Percentiles rank a stretch among this genome's conserved stretches.
Evolutionary conservation across 1,139 yeast species (phyloP).

Genomic region (Yamadazyma taylorii): DNA sequence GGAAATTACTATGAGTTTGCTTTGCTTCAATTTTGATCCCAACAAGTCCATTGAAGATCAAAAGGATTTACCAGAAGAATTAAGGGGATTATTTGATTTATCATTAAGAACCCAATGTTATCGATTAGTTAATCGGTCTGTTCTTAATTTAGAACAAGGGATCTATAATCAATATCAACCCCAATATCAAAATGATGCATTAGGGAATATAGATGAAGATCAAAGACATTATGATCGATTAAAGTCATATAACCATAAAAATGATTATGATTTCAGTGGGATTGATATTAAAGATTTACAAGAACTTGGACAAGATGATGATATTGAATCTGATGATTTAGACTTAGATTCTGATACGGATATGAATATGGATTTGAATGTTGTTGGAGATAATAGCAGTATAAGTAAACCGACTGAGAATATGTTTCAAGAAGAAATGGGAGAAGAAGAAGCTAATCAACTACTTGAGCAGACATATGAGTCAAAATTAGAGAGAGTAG

Average conservation of each 20-base stretch:
- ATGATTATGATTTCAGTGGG: conserved; percentile 17
- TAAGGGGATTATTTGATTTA: conserved; percentile 51
- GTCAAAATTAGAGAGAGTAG: conserved; percentile 54
- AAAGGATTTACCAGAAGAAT: conserved; percentile 51
- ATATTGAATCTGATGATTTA: conserved; percentile 1
- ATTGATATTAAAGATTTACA: conserved; percentile 10
- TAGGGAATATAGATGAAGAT: conserved; percentile 13
- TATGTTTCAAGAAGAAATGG: conserved; percentile 18
- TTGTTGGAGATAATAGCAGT: not conserved
- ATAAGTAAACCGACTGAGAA: too few relatives aligned
- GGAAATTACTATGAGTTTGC: conserved; percentile 68
- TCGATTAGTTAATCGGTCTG: conserved; percentile 55
- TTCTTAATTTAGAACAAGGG: conserved; percentile 26
- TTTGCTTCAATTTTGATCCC: conserved; percentile 55
- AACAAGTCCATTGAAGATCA: conserved; percentile 33
- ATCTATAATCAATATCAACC: conserved; percentile 8
- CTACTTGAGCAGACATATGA: conserved; percentile 32
- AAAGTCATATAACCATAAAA: conserved; percentile 5
- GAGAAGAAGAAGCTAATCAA: conserved; percentile 27
- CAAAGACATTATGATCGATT: conserved; percentile 16
- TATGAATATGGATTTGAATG: conserved; percentile 3
- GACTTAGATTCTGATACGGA: conserved; percentile 5
- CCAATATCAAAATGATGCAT: too few relatives aligned
- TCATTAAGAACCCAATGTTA: conserved; percentile 59
- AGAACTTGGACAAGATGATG: conserved; percentile 9